Conservation (phyloP, 371 early-diverging fungal genomes). For the Mucor indicus region DNA sequence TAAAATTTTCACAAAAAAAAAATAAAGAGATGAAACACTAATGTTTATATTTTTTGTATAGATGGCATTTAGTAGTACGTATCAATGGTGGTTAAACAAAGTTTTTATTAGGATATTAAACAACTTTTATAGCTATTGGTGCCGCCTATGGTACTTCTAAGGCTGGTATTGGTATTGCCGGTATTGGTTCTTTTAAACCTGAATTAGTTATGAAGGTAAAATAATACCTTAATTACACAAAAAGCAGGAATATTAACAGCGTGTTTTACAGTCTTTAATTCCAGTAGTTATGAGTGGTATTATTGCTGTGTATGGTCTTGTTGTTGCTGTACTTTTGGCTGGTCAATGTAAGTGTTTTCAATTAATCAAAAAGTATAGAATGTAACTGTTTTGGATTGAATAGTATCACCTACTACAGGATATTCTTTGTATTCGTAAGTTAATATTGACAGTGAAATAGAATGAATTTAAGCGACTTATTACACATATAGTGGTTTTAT, state of each 20-base stretch:
- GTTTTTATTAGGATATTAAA: not conserved
- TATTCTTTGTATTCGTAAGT: constrained; percentile 46
- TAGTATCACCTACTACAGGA: constrained; percentile 54
- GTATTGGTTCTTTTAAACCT: constrained; percentile 86
- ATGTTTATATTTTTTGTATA: constrained; percentile 6
- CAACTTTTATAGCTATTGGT: constrained; percentile 65
- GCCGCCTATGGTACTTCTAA: constrained; percentile 94
- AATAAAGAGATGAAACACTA: not conserved
- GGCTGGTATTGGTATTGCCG: constrained; percentile 86
- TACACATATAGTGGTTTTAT: constrained; percentile 75
- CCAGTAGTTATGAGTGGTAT: constrained; percentile 96
- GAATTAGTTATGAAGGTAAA: constrained; percentile 81
- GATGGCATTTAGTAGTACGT: constrained; percentile 47
- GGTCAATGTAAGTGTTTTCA: constrained; percentile 58
- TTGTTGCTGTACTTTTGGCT: constrained; percentile 80
- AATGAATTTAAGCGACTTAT: too few relatives aligned
- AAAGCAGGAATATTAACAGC: not conserved
- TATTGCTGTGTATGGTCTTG: constrained; percentile 88
- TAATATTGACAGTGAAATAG: too few relatives aligned
- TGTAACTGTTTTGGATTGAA: not conserved
- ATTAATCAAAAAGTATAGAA: too few relatives aligned
- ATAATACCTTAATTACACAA: not conserved
- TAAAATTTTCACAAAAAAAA: constrained; percentile 13
- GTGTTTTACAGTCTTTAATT: constrained; percentile 55
- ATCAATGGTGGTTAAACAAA: not conserved